Conservation (phyloP, 2,329 filamentous ascomycete genomes). For the Penicillium sp. region DNA sequence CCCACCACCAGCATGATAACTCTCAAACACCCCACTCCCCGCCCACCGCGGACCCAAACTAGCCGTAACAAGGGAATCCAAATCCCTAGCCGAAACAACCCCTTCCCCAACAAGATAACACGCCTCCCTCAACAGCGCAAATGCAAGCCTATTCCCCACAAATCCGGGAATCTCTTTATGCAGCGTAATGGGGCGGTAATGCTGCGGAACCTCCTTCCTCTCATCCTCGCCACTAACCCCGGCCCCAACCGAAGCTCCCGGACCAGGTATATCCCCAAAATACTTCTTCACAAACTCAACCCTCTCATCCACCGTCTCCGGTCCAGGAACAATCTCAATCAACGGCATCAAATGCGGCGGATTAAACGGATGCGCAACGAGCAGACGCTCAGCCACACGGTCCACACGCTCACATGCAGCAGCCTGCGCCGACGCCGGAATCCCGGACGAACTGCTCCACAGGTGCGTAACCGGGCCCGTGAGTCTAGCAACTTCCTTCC, state of each 20-base stretch:
- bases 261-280: constrained; percentile 31
- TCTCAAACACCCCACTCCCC: constrained; percentile 57
- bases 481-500: constrained; percentile 51
- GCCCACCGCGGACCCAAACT: constrained; percentile 57
- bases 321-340: constrained; percentile 57
- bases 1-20: constrained; percentile 60
- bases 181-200: constrained; percentile 49
- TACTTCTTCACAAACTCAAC: constrained; percentile 40
- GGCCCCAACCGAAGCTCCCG: neutral
- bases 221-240: neutral
- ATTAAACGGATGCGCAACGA: constrained; percentile 63
- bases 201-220: constrained; percentile 1
- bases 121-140: constrained; percentile 57
- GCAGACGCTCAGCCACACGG: constrained; percentile 47
- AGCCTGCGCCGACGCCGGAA: constrained; percentile 53
- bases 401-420: constrained; percentile 14
- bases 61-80: constrained; percentile 54
- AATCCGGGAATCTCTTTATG: constrained; percentile 56
- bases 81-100: constrained; percentile 53
- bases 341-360: constrained; percentile 63
- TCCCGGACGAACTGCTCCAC: constrained; percentile 60
- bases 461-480: constrained; percentile 49
- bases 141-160: constrained; percentile 58
- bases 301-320: constrained; percentile 37
- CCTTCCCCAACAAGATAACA: constrained; percentile 55